These are phyloP conservation scores for Phylloporus rhodoxanthus DNA, from an alignment of 768 basidiomycete species.

Conservation along the genomic window DNA sequence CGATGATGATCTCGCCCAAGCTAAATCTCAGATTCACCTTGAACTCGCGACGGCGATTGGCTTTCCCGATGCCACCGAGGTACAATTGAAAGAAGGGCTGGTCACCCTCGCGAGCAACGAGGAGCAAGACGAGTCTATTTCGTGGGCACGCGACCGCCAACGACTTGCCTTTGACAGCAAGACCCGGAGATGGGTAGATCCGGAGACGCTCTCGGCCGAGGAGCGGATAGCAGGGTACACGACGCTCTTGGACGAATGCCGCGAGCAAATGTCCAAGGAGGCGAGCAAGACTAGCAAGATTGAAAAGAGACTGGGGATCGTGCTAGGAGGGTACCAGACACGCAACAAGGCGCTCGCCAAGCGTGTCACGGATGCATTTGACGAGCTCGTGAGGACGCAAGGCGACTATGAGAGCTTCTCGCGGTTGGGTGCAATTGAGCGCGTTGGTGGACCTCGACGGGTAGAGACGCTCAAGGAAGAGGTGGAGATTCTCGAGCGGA, in stretches of 20 bases:
- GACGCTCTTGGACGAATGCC: constrained; percentile 52
- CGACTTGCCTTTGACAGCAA: constrained; percentile 58
- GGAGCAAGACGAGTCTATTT: constrained; percentile 50
- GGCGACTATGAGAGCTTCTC: constrained; percentile 77
- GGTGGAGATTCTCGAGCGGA: constrained; percentile 69
- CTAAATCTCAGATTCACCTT: constrained; percentile 64
- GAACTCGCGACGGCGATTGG: constrained; percentile 81
- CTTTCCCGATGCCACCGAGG: constrained; percentile 75
- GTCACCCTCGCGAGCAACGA: constrained; percentile 58
- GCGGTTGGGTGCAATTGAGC: constrained; percentile 66
- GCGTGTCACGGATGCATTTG: constrained; percentile 61
- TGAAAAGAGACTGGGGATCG: constrained; percentile 86
- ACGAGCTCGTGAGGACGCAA: constrained; percentile 59
- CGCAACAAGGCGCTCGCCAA: constrained; percentile 62
- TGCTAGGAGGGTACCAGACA: constrained; percentile 86
- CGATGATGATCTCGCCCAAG: constrained; percentile 66
- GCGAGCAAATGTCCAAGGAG: constrained; percentile 72
- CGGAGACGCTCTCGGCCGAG: constrained; percentile 48
- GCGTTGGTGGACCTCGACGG: constrained; percentile 68
- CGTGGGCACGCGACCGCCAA: constrained; percentile 67
- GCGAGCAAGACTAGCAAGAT: constrained; percentile 74
- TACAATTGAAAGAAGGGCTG: constrained; percentile 75
- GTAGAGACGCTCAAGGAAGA: constrained; percentile 80
- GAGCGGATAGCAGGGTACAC: constrained; percentile 61
- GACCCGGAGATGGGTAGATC: constrained; percentile 62